These are phyloP conservation scores for Marasmius sp. DNA, from an alignment of 1,284 basidiomycete genomes.

Conservation along the genomic window DNA sequence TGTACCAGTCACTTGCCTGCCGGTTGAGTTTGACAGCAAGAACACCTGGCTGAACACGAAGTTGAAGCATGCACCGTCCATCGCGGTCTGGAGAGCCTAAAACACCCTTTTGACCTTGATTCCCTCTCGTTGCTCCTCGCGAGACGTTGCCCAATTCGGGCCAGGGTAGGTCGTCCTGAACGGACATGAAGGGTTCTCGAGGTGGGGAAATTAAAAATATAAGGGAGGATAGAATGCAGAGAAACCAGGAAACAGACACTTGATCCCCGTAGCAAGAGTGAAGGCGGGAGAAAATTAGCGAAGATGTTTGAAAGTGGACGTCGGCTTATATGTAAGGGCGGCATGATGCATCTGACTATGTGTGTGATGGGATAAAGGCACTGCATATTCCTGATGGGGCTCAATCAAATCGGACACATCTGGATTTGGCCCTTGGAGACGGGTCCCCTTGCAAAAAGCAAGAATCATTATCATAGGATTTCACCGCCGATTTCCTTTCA, in stretches of 20 bases:
- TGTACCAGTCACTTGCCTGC: slow-evolving; percentile 77
- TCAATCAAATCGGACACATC: slow-evolving; percentile 14
- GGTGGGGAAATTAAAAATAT: slow-evolving; percentile 15
- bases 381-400: slow-evolving; percentile 15
- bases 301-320: slow-evolving; percentile 15
- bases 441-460: not conserved
- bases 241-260: slow-evolving; percentile 13
- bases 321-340: slow-evolving; percentile 15
- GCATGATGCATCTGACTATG: slow-evolving; percentile 10
- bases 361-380: slow-evolving; percentile 12
- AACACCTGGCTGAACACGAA: slow-evolving; percentile 78
- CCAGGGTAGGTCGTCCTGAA: slow-evolving; percentile 76
- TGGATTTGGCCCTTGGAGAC: slow-evolving; percentile 12
- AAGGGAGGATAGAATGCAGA: slow-evolving; percentile 17
- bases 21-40: slow-evolving; percentile 70
- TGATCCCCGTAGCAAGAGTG: slow-evolving; percentile 8
- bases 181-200: slow-evolving; percentile 36
- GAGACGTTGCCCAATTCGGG: slow-evolving; percentile 81
- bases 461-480: no score
- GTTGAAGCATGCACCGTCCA: slow-evolving; percentile 68
- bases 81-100: slow-evolving; percentile 66
- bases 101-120: slow-evolving; percentile 79
- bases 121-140: slow-evolving; percentile 77
- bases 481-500: not conserved
- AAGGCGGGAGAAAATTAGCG: slow-evolving; percentile 17